A percentile compares a stretch with the other conserved stretches of the same genome.
Conservation (phyloP, 345 rosid genomes). For the Excoecaria agallocha region DNA sequence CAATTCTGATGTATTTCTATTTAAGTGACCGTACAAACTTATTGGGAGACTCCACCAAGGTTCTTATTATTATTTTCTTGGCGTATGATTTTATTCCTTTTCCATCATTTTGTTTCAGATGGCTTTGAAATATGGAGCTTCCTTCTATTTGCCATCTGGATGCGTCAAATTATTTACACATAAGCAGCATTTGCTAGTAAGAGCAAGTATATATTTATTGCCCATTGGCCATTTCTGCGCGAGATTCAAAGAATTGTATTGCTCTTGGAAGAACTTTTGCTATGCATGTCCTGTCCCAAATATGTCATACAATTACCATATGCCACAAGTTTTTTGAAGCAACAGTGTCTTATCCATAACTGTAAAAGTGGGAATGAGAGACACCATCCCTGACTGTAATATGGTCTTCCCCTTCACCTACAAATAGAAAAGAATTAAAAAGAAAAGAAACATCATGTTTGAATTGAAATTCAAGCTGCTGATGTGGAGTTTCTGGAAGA, state of each 20-base stretch:
- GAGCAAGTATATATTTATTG: not conserved
- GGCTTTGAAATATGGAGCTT: slow-evolving; percentile 4
- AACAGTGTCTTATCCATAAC: not conserved
- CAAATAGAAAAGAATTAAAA: not conserved
- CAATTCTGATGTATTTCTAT: slow-evolving; percentile 66
- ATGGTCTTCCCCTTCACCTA: not conserved
- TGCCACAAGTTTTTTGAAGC: not conserved
- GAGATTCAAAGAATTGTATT: not conserved
- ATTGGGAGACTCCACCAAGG: slow-evolving; percentile 82
- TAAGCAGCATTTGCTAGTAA: not conserved
- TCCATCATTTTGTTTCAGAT: slow-evolving; percentile 11
- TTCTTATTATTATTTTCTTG: slow-evolving; percentile 22
- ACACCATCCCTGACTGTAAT: not conserved
- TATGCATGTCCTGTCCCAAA: not conserved
- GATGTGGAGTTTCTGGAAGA: not conserved
- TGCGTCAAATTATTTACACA: not conserved
- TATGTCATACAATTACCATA: not conserved
- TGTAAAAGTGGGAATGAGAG: not conserved
- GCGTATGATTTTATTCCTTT: not conserved
- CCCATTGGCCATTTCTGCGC: not conserved
- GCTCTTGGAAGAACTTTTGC: not conserved
- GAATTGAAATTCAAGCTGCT: not conserved
- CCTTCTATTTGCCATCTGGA: not conserved
- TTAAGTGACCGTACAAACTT: slow-evolving; percentile 76
- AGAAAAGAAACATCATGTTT: slow-evolving; percentile 3